Percentiles rank a stretch among this genome's conserved stretches.
These are phyloP conservation scores for Physocladia obscura DNA, from an alignment of 192 early-diverging fungal species.

Conservation along the genomic window DNA sequence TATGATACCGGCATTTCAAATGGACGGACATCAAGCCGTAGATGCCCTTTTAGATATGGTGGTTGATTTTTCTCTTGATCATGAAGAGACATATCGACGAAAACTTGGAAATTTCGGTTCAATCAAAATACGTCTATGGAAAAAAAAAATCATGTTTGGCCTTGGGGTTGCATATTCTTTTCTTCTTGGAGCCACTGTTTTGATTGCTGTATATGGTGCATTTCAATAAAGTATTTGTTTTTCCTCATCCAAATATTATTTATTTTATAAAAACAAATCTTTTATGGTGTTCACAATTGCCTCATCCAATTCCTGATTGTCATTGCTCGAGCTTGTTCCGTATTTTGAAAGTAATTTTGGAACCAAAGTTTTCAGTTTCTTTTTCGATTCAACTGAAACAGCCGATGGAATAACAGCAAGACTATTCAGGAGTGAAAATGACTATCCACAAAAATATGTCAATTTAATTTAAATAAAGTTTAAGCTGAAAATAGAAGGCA, in stretches of 20 bases:
- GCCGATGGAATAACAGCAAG: not conserved
- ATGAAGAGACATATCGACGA: not conserved
- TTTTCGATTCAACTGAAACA: not conserved
- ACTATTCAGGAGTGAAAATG: not conserved
- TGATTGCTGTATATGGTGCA: not conserved
- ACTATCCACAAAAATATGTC: not conserved
- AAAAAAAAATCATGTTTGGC: not conserved
- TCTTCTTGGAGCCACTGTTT: not conserved
- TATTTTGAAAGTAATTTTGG: too few species aligned
- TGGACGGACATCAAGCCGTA: slow-evolving; percentile 74
- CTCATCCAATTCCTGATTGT: not conserved
- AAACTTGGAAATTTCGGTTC: not conserved
- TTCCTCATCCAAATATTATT: too few species aligned
- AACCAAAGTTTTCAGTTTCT: not conserved
- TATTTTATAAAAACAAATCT: not conserved
- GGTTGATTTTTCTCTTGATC: not conserved
- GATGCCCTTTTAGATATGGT: slow-evolving; percentile 41
- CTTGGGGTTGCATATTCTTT: not conserved
- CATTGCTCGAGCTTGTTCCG: too few species aligned
- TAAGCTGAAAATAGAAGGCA: too few species aligned
- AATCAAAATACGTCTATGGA: not conserved
- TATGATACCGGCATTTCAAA: slow-evolving; percentile 67
- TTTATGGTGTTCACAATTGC: not conserved
- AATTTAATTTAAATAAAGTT: not conserved
- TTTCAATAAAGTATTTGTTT: too few species aligned